Evolutionary conservation across 352 stramenopile species (phyloP), one percentile per base, ranked within the genome.

Genomic region (Globisporangium paddicum): DNA sequence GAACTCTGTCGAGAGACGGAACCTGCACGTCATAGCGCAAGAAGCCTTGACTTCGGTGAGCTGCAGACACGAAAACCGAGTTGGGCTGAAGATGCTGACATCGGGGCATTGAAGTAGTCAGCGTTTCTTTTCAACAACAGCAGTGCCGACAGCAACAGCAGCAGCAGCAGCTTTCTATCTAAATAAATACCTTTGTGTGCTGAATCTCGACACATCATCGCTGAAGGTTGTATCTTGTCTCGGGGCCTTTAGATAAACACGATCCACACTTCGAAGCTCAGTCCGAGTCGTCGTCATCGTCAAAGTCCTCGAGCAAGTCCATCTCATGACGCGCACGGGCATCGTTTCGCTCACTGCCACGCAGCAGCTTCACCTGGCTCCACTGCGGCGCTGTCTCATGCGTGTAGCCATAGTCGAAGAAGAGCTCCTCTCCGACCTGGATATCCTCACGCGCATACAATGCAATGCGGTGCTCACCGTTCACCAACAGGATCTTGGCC

Each of bases 381-480:
- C 82, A 92, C 40, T 67, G 66, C 0, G 82, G 82, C 8, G 80
- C 80, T 1, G 60, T 77, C 21, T 88, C 73, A 44, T 86, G 73
- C 28, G 73, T 83, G 51, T 92, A 90, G 7, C 80, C 80, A 46
- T 92, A 92, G 64, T 92, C 77, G 48, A 90, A 92, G 65, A 89
- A 92, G 10, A 92, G 61, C 45, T 92, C 82, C 3, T 73, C 75
- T 3, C 96, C 82, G 7, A 92, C 62, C 45, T 83, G 77, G 60
- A 98, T 95, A 42, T 94, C 75, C 42, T 93, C 66, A 28, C 80
- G 82, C 1, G 96, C 93, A 67, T 92, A 98, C 7, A 98, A 76
- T 5, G 79, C 91, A 55, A 98, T 97, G 44, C 89, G 75, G 64
- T 95, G 74, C 55, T 98, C 89, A 18, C 93, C 93, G 46, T 96